A percentile compares a stretch with the other conserved stretches of the same genome.
These are phyloP conservation scores for Erodium moschatum DNA, from an alignment of 441 rosid genomes.

Conservation along the genomic window DNA sequence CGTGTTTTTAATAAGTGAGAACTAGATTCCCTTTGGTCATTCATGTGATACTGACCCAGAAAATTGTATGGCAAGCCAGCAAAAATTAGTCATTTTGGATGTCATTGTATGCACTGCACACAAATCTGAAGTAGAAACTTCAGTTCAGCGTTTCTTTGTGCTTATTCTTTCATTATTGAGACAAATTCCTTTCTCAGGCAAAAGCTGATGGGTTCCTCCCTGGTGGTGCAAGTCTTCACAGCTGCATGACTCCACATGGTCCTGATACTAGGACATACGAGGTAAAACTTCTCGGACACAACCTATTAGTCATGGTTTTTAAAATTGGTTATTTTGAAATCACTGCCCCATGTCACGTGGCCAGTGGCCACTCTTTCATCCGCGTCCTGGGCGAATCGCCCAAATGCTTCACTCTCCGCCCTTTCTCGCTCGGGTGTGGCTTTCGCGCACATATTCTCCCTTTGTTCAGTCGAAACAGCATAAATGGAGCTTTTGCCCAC, in stretches of 20 bases:
- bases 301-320: not conserved
- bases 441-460: no score
- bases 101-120: not conserved
- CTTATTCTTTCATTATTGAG: not conserved
- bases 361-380: no score
- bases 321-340: no score
- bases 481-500: no score
- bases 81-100: not conserved
- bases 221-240: conserved; percentile 91
- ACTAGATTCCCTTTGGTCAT: not conserved
- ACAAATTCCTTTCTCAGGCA: conserved; percentile 41
- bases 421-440: no score
- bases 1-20: not conserved
- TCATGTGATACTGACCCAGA: not conserved
- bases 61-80: not conserved
- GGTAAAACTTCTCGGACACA: conserved; percentile 31
- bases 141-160: not conserved
- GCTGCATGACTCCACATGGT: conserved; percentile 98
- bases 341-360: no score
- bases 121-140: conserved; percentile 4
- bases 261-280: conserved; percentile 87
- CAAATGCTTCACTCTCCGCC: no score
- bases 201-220: conserved; percentile 95
- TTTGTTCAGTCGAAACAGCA: no score
- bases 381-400: no score